Evolutionary conservation across 1,139 yeast species (phyloP).

Genomic region (Waltiozyma sp.): DNA sequence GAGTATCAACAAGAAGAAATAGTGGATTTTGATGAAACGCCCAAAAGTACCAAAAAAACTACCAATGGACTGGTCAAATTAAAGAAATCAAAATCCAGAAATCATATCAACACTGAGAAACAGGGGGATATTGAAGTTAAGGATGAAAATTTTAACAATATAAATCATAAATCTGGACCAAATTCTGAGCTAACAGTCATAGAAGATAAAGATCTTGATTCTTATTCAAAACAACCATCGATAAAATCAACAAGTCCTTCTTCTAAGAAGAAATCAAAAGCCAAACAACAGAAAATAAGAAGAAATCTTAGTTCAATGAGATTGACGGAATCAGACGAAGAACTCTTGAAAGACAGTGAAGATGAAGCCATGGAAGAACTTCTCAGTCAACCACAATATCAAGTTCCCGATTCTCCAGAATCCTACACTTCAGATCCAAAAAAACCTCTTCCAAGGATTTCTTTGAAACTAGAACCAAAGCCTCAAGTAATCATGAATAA

Average conservation of each 20-base stretch:
- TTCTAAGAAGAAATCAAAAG: neutral
- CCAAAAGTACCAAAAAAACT: conserved; percentile 1
- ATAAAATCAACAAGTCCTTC: too few species aligned
- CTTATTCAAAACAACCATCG: neutral
- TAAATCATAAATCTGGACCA: too few species aligned
- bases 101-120: neutral
- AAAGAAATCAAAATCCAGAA: neutral
- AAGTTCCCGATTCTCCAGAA: conserved; percentile 12
- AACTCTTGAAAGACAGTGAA: conserved; percentile 10
- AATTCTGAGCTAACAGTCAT: neutral
- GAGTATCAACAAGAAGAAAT: neutral
- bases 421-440: conserved; percentile 1
- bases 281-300: neutral
- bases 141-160: neutral
- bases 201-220: neutral
- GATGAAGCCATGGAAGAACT: conserved; percentile 11
- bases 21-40: too few species aligned
- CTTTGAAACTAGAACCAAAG: conserved; percentile 40
- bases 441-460: conserved; percentile 24
- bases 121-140: neutral
- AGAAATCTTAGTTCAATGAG: neutral
- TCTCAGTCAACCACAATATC: conserved; percentile 11
- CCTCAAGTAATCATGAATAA: conserved; percentile 69
- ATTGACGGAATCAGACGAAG: conserved; percentile 1
- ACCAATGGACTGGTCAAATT: neutral